These are phyloP conservation scores for Pseudocercospora macadamiae DNA, from an alignment of 2,329 filamentous ascomycete genomes.

Conservation along the genomic window DNA sequence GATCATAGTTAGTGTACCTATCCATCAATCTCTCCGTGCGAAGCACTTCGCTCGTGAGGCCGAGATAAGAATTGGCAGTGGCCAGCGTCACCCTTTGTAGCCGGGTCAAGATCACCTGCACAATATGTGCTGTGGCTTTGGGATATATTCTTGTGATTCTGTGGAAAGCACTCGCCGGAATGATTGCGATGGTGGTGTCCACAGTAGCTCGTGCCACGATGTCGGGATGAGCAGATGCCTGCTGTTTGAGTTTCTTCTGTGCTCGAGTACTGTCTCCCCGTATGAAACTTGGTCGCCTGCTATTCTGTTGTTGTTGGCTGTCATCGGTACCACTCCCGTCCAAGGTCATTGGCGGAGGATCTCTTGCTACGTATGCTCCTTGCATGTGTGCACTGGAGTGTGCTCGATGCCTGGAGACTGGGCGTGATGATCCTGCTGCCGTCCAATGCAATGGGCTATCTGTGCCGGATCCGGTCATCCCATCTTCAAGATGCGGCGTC, in stretches of 20 bases:
- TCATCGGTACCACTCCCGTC: conserved; percentile 34
- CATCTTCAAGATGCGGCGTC: conserved; percentile 25
- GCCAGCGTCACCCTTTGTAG: conserved; percentile 93
- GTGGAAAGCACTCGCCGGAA: conserved; percentile 92
- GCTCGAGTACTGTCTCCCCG: conserved; percentile 18
- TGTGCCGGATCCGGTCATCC: conserved; percentile 30
- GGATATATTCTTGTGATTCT: conserved; percentile 92
- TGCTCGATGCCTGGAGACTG: conserved; percentile 32
- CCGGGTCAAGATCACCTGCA: conserved; percentile 93
- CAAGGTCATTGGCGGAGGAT: conserved; percentile 36
- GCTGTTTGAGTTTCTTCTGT: conserved; percentile 38
- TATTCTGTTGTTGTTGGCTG: conserved; percentile 24
- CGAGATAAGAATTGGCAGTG: conserved; percentile 92
- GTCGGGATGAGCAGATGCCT: conserved; percentile 88
- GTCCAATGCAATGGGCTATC: conserved; percentile 31
- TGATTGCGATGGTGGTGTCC: conserved; percentile 97
- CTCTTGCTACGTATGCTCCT: conserved; percentile 26
- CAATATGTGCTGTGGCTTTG: conserved; percentile 94
- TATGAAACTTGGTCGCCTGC: conserved; percentile 32
- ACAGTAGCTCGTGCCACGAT: conserved; percentile 95
- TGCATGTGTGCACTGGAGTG: conserved; percentile 20
- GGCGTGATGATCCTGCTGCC: conserved; percentile 24
- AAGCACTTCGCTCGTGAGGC: conserved; percentile 86
- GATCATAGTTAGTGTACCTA: conserved; percentile 84
- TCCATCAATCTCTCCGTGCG: conserved; percentile 94